Evolutionary conservation across 108 stramenopile genomes (phyloP), one percentile per base, ranked within the genome.

Genomic region (Epipyxis sp.): DNA sequence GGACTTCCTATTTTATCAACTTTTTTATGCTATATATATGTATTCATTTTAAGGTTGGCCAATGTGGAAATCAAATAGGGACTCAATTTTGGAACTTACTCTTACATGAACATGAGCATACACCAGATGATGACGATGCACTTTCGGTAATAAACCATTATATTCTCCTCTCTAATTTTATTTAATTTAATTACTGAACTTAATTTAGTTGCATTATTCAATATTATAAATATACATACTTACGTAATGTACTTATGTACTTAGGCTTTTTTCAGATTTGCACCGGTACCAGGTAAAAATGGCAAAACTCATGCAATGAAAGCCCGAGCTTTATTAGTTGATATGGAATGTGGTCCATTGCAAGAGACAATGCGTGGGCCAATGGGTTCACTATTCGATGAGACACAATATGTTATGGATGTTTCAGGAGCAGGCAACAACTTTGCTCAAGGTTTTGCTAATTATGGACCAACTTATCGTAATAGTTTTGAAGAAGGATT

Each of bases 291-390:
- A 13, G 13, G n/a, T 39, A 57, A 74, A 46, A 35, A 16, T 27
- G 6, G 13, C 6, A 16, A 42, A 20, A 29, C 13, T 39, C 50
- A 46, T 35, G 71, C 43, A 6, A 74, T 88, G 20, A 81, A 82
- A 27, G 88, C 88, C 0, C 59, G 88, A 6, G 88, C 88, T 6
- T 67, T 88, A 39, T 84, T 88, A 1, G 50, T 88, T 34, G 88
- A 88, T 78, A 86, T 88, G 87, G 89, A 89, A 59, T 85, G 87
- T n/a, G 89, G 88, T n/a, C 85, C 85, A 1, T 62, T 89, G 40
- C 34, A 77, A 0, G 80, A 89, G 54, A 87, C 85, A n/a, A 68
- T 84, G 40, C 27, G 74, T n/a, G 82, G 82, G 32, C 83, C 83
- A 3, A 43, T 83, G 0, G 82, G 85, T 1, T 83, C 80, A 30